phyloP scores from a whole-genome alignment of 345 rosid species.

The Mallotus nudiflorus region DNA sequence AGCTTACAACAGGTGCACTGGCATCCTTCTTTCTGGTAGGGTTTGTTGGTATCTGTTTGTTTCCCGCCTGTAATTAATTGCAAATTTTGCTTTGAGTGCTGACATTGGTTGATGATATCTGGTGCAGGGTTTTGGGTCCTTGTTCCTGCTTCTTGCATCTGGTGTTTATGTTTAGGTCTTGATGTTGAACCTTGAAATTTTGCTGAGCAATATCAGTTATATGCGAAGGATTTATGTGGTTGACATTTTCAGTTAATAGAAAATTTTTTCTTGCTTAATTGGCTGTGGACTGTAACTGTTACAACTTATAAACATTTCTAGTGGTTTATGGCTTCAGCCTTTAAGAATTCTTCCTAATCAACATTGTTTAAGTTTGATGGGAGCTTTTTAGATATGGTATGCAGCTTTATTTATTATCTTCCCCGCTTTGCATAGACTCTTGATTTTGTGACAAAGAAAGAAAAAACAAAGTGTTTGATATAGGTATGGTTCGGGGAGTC shows the following conservation, averaged over 20 bases:
- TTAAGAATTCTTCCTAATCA: not conserved
- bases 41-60: not conserved
- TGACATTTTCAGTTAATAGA: conserved; percentile 9
- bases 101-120: conserved; percentile 13
- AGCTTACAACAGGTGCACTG: conserved; percentile 65
- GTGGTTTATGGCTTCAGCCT: not conserved
- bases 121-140: conserved; percentile 91
- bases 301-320: not conserved
- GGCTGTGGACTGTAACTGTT: conserved; percentile 8
- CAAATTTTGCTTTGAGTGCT: conserved; percentile 6
- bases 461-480: no score
- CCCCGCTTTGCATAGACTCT: no score
- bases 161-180: conserved; percentile 73
- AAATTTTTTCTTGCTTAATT: conserved; percentile 8
- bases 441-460: no score
- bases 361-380: not conserved
- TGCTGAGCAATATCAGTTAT: conserved; percentile 14
- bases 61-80: not conserved
- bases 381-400: not conserved
- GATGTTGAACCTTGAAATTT: conserved; percentile 14
- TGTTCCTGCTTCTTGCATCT: conserved; percentile 83
- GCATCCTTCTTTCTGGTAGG: conserved; percentile 86
- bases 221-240: conserved; percentile 13
- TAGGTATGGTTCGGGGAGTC: no score
- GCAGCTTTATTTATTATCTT: no score